Evolutionary conservation across 495 filamentous ascomycete species (phyloP).

Genomic region (Schizothecium vesticola): DNA sequence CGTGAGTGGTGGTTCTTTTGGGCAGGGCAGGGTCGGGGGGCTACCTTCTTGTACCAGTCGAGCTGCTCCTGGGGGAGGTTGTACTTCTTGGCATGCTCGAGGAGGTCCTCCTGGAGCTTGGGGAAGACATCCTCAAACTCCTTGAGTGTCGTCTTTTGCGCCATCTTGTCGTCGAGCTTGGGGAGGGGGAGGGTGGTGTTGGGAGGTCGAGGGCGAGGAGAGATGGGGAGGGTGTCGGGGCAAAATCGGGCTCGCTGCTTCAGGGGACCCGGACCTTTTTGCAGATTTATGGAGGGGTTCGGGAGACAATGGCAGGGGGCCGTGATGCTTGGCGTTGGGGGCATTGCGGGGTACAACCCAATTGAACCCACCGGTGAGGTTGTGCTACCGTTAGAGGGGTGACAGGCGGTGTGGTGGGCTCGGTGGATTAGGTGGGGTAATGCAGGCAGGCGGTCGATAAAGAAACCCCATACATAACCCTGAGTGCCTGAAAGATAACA

Average conservation of each 20-base stretch:
- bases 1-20: conserved; percentile 9
- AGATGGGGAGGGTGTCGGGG: background rate
- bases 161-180: conserved; percentile 44
- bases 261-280: background rate
- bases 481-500: background rate
- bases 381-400: conserved; percentile 1
- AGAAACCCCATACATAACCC: background rate
- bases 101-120: conserved; percentile 67
- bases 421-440: background rate
- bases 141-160: conserved; percentile 61
- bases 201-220: background rate
- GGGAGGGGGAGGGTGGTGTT: background rate
- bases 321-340: background rate
- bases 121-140: conserved; percentile 90
- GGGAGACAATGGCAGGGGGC: background rate
- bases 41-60: conserved; percentile 83
- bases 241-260: conserved; percentile 1
- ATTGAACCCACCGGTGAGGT: background rate
- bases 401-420: conserved; percentile 6
- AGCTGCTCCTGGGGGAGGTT: conserved; percentile 74
- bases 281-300: conserved; percentile 4
- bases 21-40: background rate
- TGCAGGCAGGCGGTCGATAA: background rate
- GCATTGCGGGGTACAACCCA: background rate
- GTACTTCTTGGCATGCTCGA: conserved; percentile 68